These are phyloP conservation scores for Rhizopogon salebrosus DNA, from an alignment of 768 basidiomycete genomes.

Conservation along the genomic window DNA sequence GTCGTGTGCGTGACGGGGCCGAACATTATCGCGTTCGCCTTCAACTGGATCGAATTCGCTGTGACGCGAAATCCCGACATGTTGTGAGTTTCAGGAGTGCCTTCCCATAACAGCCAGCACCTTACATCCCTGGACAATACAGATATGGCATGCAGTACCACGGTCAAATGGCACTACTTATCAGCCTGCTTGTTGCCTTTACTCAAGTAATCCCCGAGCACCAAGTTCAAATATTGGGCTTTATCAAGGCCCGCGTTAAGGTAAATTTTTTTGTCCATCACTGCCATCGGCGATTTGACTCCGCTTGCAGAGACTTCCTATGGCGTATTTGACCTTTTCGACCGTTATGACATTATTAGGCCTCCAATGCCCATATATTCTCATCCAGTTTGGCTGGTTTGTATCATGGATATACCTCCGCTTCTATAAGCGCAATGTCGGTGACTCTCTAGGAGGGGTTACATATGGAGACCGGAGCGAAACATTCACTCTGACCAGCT, in stretches of 20 bases:
- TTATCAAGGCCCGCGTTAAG: slow-evolving; percentile 86
- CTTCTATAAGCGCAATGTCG: slow-evolving; percentile 88
- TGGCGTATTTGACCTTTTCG: slow-evolving; percentile 88
- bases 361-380: slow-evolving; percentile 83
- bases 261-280: slow-evolving; percentile 30
- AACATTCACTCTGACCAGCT: slow-evolving; percentile 89
- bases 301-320: slow-evolving; percentile 73
- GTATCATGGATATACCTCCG: slow-evolving; percentile 93
- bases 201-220: slow-evolving; percentile 98
- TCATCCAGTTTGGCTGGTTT: slow-evolving; percentile 99
- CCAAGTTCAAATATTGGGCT: slow-evolving; percentile 88
- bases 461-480: slow-evolving; percentile 93
- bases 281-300: slow-evolving; percentile 3
- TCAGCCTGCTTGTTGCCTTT: slow-evolving; percentile 88
- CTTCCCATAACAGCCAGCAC: slow-evolving; percentile 10
- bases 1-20: slow-evolving; percentile 70
- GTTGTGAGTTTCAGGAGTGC: slow-evolving; percentile 51
- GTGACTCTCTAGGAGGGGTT: slow-evolving; percentile 58
- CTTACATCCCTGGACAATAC: slow-evolving; percentile 4
- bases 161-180: slow-evolving; percentile 89
- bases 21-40: slow-evolving; percentile 83
- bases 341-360: slow-evolving; percentile 80
- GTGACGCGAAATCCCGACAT: slow-evolving; percentile 64
- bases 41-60: slow-evolving; percentile 85
- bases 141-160: slow-evolving; percentile 90